Base-by-base conservation (phyloP, 192 early-diverging fungal species). In the Pilaira anomala region DNA sequence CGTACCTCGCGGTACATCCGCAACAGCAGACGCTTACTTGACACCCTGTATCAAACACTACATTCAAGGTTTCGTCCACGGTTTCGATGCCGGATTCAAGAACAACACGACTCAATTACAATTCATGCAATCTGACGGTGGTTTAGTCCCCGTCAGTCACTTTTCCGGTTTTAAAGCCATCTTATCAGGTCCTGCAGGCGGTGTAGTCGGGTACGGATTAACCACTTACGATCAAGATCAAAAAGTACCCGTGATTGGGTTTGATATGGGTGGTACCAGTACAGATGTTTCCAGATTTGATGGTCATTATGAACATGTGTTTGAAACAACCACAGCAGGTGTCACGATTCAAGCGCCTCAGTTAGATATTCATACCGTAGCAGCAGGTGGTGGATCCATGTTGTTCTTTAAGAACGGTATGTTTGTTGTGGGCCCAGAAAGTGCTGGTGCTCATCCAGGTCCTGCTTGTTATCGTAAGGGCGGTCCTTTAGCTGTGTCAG, bases 71-170 rank as follows among this genome's bases (percentile, higher is more conserved):
- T 99, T 98, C 76, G 79, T 87, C 9, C 72, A 78, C 40, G 96
- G 95, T 12, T 98, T 99, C 74, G 94, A 97, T 65, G 60, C 66
- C 25, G 65, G 68, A 16, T 60, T 74, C 18, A 51, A 67, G 30
- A 65, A 59, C 11, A 63, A 59, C 7, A 57, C 40, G 9, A 74
- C 76, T n/a, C 68, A 67, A 1, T 62, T 85, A 21, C 91, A 97
- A 68, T 97, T 99, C 77, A 99, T 99, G 97, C 94, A 97, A 74
- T 90, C 87, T 46, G 97, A 99, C 70, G 97, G 97, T 48, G 97
- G 97, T 0, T 76, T 99, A 2, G 87, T 91, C 8, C 91, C 92
- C 14, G 92, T 95, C 16, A 77, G 87, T 53, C 77, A 80, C 45
- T 97, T 99, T 64, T 86, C 82, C 9, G 97, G 97, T 8, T 86